Evolutionary conservation across 192 early-diverging fungal genomes (phyloP).

Genomic region (Oehlia diaphana): DNA sequence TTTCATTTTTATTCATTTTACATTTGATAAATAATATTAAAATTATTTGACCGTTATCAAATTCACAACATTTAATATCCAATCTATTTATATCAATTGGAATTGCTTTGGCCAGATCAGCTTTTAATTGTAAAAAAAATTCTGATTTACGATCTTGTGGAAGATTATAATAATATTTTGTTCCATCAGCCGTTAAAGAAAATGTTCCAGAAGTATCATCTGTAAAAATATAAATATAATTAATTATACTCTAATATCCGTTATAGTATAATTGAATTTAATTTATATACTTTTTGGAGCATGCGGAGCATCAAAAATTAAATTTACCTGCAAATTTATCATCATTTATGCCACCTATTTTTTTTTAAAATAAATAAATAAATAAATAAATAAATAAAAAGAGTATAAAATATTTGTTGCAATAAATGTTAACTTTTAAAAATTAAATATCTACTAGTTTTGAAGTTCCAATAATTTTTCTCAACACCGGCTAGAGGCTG

Average conservation of each 20-base stretch:
- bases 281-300: too few relatives aligned
- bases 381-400: neutral
- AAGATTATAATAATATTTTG: neutral
- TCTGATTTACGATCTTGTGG: neutral
- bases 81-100: neutral
- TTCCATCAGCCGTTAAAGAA: neutral
- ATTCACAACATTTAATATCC: neutral
- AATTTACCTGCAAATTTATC: neutral
- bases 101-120: neutral
- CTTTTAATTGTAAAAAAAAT: neutral
- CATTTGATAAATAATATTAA: neutral
- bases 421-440: neutral
- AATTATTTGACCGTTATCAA: neutral
- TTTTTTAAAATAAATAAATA: too few relatives aligned
- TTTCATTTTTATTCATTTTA: neutral
- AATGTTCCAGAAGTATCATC: neutral
- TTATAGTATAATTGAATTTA: too few relatives aligned
- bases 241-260: too few relatives aligned
- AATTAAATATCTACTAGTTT: neutral
- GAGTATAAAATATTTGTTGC: neutral
- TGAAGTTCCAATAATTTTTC: neutral
- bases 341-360: too few relatives aligned
- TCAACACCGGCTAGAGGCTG: neutral
- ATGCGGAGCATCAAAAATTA: too few relatives aligned
- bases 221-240: neutral